Conservation (phyloP, 2,329 filamentous ascomycete genomes). For the Fusarium haematococcum region DNA sequence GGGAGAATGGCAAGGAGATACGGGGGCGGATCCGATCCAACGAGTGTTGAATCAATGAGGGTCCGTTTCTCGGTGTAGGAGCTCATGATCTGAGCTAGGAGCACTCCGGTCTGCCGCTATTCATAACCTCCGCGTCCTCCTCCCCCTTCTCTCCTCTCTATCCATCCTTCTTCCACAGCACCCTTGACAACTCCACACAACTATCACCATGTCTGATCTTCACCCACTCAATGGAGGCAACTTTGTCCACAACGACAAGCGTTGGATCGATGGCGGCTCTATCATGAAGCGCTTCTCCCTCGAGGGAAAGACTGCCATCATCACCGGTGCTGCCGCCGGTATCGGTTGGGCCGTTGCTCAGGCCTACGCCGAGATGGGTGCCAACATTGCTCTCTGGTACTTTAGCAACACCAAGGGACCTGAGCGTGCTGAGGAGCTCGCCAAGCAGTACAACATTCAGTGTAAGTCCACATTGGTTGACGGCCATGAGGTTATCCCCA, state of each 20-base stretch:
- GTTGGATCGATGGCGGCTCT: constrained; percentile 39
- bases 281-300: constrained; percentile 65
- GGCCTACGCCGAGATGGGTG: constrained; percentile 73
- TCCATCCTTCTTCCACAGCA: not conserved
- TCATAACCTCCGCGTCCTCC: not conserved
- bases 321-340: constrained; percentile 72
- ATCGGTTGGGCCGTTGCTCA: constrained; percentile 73
- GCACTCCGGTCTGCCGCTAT: not conserved
- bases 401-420: constrained; percentile 72
- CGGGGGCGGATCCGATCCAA: constrained; percentile 14
- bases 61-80: constrained; percentile 14
- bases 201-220: constrained; percentile 35
- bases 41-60: constrained; percentile 1
- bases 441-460: constrained; percentile 72
- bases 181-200: not conserved
- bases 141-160: not conserved
- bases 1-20: not conserved
- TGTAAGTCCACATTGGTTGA: constrained; percentile 55
- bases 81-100: constrained; percentile 7
- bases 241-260: constrained; percentile 40
- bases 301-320: constrained; percentile 74
- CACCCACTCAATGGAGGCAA: constrained; percentile 41
- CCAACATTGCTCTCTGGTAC: constrained; percentile 77
- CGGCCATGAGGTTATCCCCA: not conserved
- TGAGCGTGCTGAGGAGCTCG: constrained; percentile 70